These are phyloP conservation scores for Fusarium azukiicola DNA, from an alignment of 2,329 filamentous ascomycete species.

Conservation along the genomic window DNA sequence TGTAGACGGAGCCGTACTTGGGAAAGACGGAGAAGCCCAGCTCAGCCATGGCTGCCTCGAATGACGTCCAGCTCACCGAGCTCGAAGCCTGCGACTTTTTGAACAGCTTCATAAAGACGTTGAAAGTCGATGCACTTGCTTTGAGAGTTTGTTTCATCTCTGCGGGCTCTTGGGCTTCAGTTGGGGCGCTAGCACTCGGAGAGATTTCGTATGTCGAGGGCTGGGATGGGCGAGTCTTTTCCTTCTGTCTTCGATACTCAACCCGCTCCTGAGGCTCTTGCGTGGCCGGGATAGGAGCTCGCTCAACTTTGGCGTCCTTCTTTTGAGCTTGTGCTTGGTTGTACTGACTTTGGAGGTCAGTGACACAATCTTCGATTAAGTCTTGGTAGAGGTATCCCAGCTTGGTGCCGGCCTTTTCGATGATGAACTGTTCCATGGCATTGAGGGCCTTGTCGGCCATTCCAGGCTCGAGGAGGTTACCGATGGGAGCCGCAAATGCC, in stretches of 20 bases:
- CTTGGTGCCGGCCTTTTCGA: too few relatives aligned
- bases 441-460: too few relatives aligned
- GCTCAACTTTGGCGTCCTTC: background rate
- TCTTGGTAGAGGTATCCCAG: too few relatives aligned
- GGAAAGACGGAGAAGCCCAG: conserved; percentile 64
- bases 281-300: background rate
- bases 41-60: conserved; percentile 66
- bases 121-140: conserved; percentile 62
- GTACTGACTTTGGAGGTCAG: conserved; percentile 55
- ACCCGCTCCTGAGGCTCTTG: background rate
- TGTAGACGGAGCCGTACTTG: conserved; percentile 67
- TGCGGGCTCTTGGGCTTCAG: conserved; percentile 1
- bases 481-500: too few relatives aligned
- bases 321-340: conserved; percentile 56
- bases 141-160: conserved; percentile 50
- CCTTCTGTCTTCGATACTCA: conserved; percentile 60
- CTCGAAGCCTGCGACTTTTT: conserved; percentile 54
- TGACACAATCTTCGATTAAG: too few relatives aligned
- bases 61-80: conserved; percentile 61
- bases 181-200: too few relatives aligned
- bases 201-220: too few relatives aligned
- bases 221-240: conserved; percentile 62
- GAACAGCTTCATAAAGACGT: conserved; percentile 64
- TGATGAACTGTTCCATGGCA: too few relatives aligned
- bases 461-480: too few relatives aligned